phyloP scores from a whole-genome alignment of 352 stramenopile species.

The Pseudoperonospora humuli region DNA sequence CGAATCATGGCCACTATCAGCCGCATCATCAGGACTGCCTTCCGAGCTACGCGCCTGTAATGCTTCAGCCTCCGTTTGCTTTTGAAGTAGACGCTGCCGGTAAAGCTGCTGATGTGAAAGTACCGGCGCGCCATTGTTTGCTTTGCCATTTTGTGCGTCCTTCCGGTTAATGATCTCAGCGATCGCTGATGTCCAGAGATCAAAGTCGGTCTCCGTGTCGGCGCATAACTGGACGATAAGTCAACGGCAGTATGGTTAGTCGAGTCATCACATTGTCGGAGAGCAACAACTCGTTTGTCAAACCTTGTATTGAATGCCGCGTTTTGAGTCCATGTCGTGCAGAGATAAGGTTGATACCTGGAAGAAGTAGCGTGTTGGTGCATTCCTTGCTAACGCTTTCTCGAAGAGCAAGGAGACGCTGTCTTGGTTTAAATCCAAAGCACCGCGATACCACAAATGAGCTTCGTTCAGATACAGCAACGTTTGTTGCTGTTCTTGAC shows the following conservation, averaged over 20 bases:
- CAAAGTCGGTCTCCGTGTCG: constrained; percentile 66
- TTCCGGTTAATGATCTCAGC: constrained; percentile 73
- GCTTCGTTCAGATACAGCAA: constrained; percentile 69
- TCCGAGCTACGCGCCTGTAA: constrained; percentile 10
- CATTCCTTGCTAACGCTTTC: constrained; percentile 67
- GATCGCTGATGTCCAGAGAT: constrained; percentile 73
- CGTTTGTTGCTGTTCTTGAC: constrained; percentile 34
- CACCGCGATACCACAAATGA: constrained; percentile 72
- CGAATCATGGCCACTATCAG: constrained; percentile 5
- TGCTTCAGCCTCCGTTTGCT: constrained; percentile 31
- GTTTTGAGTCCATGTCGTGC: constrained; percentile 73
- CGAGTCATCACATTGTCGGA: not conserved
- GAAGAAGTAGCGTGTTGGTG: constrained; percentile 78
- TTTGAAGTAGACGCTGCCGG: constrained; percentile 53
- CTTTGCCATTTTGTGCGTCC: constrained; percentile 25
- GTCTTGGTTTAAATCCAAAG: constrained; percentile 64
- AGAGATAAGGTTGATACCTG: constrained; percentile 72
- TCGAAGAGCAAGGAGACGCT: constrained; percentile 77
- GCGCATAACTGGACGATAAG: constrained; percentile 45
- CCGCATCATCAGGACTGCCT: constrained; percentile 1
- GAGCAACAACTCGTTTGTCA: not conserved
- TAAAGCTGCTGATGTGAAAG: constrained; percentile 75
- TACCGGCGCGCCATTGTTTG: constrained; percentile 19
- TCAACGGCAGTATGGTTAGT: constrained; percentile 3
- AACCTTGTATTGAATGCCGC: constrained; percentile 81